These are phyloP conservation scores for Cytospora schulzeri DNA, from an alignment of 2,329 filamentous ascomycete species.

Conservation along the genomic window DNA sequence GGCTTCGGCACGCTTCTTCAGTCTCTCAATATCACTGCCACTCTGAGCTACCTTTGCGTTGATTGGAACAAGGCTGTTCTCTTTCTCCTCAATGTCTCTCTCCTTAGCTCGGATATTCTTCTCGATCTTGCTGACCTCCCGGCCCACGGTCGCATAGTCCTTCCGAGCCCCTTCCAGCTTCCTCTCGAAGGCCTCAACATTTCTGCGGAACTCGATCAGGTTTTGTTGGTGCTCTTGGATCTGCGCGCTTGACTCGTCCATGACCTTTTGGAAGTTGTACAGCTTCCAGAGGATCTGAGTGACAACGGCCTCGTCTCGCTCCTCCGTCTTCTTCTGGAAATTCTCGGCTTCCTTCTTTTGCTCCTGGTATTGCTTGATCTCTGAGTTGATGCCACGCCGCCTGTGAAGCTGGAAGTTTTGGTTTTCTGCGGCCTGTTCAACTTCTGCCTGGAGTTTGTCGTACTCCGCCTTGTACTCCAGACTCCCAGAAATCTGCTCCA, in stretches of 20 bases:
- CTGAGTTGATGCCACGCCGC: conserved; percentile 91
- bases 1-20: conserved; percentile 67
- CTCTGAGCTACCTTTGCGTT: conserved; percentile 89
- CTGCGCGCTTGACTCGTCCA: conserved; percentile 86
- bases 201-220: conserved; percentile 86
- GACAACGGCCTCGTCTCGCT: conserved; percentile 88
- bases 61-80: conserved; percentile 83
- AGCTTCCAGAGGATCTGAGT: conserved; percentile 96
- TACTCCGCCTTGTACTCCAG: conserved; percentile 94
- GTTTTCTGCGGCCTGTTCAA: conserved; percentile 84
- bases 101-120: conserved; percentile 83
- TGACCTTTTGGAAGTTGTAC: conserved; percentile 89
- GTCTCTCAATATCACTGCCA: conserved; percentile 67
- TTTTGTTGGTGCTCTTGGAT: conserved; percentile 95
- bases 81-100: conserved; percentile 81
- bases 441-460: conserved; percentile 82
- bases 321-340: conserved; percentile 86
- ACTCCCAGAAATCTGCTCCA: conserved; percentile 97
- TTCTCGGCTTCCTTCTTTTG: conserved; percentile 95
- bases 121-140: conserved; percentile 80
- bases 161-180: conserved; percentile 79
- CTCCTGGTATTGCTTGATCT: conserved; percentile 96
- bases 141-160: conserved; percentile 76
- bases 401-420: conserved; percentile 86
- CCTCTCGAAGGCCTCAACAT: conserved; percentile 80